A percentile compares a stretch with the other conserved stretches of the same genome.
Evolutionary conservation across 2,329 filamentous ascomycete genomes (phyloP).

Genomic region (Fusarium oligoseptatum): DNA sequence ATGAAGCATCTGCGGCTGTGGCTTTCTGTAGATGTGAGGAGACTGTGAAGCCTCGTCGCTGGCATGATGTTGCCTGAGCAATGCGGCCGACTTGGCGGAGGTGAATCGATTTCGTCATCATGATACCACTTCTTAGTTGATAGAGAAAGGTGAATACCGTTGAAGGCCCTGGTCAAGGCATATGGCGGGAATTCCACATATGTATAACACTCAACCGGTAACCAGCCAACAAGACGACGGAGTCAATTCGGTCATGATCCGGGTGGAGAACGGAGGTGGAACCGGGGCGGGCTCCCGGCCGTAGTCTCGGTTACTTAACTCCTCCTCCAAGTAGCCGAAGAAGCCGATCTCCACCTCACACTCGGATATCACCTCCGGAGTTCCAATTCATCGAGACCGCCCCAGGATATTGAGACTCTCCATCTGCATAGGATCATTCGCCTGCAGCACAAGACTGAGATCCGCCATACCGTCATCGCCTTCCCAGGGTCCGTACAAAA

Average conservation of each 20-base stretch:
- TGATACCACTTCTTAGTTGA: neutral
- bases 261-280: conserved; percentile 19
- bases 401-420: conserved; percentile 49
- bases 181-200: neutral
- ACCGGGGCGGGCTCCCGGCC: neutral
- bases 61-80: conserved; percentile 21
- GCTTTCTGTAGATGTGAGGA: conserved; percentile 20
- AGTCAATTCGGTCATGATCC: neutral
- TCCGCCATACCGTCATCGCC: conserved; percentile 53
- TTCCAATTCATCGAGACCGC: conserved; percentile 38
- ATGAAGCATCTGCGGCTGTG: conserved; percentile 49
- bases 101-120: conserved; percentile 5
- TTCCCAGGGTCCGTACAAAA: conserved; percentile 53
- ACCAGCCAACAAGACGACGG: neutral
- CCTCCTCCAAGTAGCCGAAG: conserved; percentile 24
- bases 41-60: conserved; percentile 25
- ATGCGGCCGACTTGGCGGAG: conserved; percentile 17
- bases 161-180: neutral
- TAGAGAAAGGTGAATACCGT: neutral
- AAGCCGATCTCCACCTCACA: neutral
- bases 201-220: neutral
- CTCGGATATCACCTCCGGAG: neutral
- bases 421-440: conserved; percentile 48
- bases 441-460: conserved; percentile 51
- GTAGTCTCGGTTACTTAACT: conserved; percentile 18